These are phyloP conservation scores for Moesziomyces antarcticus DNA, from an alignment of 1,284 basidiomycete genomes.

Conservation along the genomic window DNA sequence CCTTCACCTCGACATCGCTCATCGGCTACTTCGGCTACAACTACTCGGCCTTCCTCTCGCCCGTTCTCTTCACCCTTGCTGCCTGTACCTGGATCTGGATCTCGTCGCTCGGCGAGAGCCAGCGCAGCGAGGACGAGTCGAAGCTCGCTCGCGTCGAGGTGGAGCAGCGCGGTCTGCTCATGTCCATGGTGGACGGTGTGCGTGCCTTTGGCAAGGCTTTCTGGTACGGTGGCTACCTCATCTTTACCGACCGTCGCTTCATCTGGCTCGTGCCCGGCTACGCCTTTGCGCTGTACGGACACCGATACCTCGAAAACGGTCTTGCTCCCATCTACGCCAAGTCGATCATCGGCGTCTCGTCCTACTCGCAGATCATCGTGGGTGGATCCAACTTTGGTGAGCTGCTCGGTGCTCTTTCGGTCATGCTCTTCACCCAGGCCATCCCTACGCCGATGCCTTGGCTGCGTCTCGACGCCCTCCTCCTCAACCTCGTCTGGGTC, in stretches of 20 bases:
- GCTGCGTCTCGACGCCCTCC: conserved; percentile 66
- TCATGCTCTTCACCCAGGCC: conserved; percentile 63
- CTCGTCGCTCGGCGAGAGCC: conserved; percentile 49
- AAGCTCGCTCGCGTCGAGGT: conserved; percentile 34
- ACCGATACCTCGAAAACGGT: conserved; percentile 69
- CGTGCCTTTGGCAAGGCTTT: conserved; percentile 64
- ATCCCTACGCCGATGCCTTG: conserved; percentile 67
- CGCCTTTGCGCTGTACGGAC: conserved; percentile 67
- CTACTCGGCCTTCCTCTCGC: conserved; percentile 66
- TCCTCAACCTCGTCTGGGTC: conserved; percentile 68
- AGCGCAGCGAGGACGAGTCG: conserved; percentile 31
- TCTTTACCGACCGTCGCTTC: conserved; percentile 64
- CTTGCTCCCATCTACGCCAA: conserved; percentile 68
- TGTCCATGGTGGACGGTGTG: conserved; percentile 52
- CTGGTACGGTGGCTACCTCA: conserved; percentile 64
- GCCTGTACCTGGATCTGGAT: conserved; percentile 59
- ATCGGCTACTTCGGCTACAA: conserved; percentile 68
- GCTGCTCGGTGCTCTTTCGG: conserved; percentile 66
- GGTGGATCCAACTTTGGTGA: conserved; percentile 64
- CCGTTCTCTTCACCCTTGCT: conserved; percentile 62
- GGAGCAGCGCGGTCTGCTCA: conserved; percentile 28
- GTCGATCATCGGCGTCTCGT: conserved; percentile 63
- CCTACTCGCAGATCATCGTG: conserved; percentile 65
- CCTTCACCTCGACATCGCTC: conserved; percentile 67
- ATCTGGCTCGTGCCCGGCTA: conserved; percentile 68